phyloP scores from a whole-genome alignment of 345 rosid species.

The Eucalyptus virginea region DNA sequence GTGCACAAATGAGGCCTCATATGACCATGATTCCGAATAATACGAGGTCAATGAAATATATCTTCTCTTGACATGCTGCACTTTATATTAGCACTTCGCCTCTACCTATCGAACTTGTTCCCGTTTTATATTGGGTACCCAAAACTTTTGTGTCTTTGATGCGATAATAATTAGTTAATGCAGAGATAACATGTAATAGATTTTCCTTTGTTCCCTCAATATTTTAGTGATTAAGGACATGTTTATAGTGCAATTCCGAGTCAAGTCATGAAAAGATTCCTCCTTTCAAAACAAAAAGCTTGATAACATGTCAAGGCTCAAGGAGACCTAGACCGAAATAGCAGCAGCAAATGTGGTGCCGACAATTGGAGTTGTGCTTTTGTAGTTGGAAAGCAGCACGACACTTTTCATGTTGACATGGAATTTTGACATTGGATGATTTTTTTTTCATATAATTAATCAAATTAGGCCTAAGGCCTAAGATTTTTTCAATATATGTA shows the following conservation, averaged over 20 bases:
- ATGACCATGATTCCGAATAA: not conserved
- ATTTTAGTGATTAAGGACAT: not conserved
- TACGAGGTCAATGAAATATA: not conserved
- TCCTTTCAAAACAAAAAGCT: not conserved
- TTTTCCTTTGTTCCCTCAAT: not conserved
- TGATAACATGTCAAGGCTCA: not conserved
- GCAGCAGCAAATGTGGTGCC: not conserved
- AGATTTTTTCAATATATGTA: not conserved
- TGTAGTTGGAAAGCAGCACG: not conserved
- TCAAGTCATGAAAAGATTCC: not conserved
- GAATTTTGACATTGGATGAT: not conserved
- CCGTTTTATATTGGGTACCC: not conserved
- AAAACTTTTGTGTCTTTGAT: not conserved
- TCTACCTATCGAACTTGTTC: not conserved
- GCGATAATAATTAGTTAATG: not conserved
- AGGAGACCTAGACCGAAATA: not conserved
- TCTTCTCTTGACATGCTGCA: not conserved
- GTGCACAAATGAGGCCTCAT: not conserved
- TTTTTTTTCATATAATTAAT: not conserved
- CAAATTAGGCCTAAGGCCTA: not conserved
- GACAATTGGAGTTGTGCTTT: not conserved
- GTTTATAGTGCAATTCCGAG: not conserved
- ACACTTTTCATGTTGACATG: not conserved
- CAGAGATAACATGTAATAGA: not conserved
- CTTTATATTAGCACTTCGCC: not conserved